A percentile compares a stretch with the other conserved stretches of the same genome.
Conservation (phyloP, 257 asterid genomes). For the Nicotiana noctiflora region DNA sequence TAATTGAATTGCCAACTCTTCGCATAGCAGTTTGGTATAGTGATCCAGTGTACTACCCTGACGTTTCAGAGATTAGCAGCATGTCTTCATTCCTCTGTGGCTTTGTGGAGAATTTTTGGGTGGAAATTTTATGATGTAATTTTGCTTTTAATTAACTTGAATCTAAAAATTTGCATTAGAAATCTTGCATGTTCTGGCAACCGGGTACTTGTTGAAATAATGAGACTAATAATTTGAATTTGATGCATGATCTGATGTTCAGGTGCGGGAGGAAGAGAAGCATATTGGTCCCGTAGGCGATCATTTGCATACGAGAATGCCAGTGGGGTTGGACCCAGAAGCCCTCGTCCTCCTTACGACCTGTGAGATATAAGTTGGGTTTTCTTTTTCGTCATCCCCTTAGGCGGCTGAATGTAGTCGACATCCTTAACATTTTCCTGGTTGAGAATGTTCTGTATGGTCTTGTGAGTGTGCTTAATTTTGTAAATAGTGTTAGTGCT, state of each 20-base stretch:
- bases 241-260: neutral
- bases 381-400: neutral
- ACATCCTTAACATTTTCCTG: slow-evolving; percentile 6
- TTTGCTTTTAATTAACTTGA: neutral
- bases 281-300: slow-evolving; percentile 64
- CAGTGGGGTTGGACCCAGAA: slow-evolving; percentile 73
- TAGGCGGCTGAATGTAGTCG: slow-evolving; percentile 13
- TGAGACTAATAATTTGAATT: neutral
- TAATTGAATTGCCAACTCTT: neutral
- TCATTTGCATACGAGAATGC: slow-evolving; percentile 78
- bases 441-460: slow-evolving; percentile 2
- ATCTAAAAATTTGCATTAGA: neutral
- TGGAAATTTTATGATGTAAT: too few species aligned
- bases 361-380: slow-evolving; percentile 41
- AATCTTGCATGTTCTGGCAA: neutral
- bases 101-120: too few species aligned
- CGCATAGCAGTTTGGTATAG: neutral
- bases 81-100: too few species aligned
- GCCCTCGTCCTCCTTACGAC: slow-evolving; percentile 94
- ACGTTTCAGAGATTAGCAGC: neutral
- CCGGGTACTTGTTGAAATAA: neutral
- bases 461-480: slow-evolving; percentile 6
- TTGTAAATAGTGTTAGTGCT: slow-evolving; percentile 17
- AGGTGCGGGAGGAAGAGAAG: slow-evolving; percentile 70
- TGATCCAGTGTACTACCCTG: neutral